phyloP scores from a whole-genome alignment of 164 flowering plant species.

The Chimonanthus praecox region DNA sequence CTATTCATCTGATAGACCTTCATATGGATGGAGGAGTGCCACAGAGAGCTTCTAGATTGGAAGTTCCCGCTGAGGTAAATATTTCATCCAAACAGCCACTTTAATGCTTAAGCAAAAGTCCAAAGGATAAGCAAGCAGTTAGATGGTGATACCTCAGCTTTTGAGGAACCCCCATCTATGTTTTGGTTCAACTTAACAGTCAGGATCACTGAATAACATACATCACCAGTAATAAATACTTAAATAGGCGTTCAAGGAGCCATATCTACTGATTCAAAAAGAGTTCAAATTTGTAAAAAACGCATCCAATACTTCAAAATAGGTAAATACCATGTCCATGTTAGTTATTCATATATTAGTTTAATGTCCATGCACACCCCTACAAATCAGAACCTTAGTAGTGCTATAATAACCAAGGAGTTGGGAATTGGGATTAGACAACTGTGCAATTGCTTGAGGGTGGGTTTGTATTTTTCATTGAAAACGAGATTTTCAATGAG shows the following conservation, averaged over 20 bases:
- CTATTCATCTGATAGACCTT: background rate
- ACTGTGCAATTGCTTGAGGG: background rate
- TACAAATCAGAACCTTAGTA: background rate
- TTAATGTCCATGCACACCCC: background rate
- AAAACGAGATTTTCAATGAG: too few relatives aligned
- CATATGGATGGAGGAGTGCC: background rate
- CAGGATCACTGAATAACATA: background rate
- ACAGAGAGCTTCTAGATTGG: background rate
- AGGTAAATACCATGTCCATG: background rate
- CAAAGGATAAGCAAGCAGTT: background rate
- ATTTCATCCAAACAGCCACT: too few relatives aligned
- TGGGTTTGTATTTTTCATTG: too few relatives aligned
- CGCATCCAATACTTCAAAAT: background rate
- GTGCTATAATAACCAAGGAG: background rate
- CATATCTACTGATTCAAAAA: background rate
- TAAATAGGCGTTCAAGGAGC: background rate
- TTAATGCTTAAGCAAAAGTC: background rate
- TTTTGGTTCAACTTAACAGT: background rate
- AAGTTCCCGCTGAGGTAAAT: background rate
- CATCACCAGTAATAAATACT: background rate
- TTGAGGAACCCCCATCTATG: background rate
- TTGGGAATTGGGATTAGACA: background rate
- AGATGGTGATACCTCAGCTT: background rate
- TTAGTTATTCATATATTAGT: background rate
- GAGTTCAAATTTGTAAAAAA: too few relatives aligned